Percentiles rank a stretch among this genome's conserved stretches.
phyloP scores from a whole-genome alignment of 164 flowering plant genomes.

The Vitis cinerea region DNA sequence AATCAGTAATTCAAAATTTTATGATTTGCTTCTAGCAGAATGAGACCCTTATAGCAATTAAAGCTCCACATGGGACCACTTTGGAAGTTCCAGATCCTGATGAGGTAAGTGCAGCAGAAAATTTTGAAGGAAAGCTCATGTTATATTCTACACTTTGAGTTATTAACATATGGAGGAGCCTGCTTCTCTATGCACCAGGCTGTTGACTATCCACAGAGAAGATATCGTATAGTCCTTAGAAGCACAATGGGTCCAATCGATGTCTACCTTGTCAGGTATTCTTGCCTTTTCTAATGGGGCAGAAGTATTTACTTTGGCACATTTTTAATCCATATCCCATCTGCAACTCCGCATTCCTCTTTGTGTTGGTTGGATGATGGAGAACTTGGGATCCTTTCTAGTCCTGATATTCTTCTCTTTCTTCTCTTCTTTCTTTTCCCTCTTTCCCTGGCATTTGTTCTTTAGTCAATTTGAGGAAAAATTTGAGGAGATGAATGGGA shows the following conservation, averaged over 20 bases:
- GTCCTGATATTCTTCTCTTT: neutral
- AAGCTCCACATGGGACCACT: conserved; percentile 98
- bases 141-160: neutral
- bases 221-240: conserved; percentile 77
- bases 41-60: conserved; percentile 87
- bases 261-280: conserved; percentile 87
- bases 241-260: conserved; percentile 88
- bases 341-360: neutral
- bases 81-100: conserved; percentile 97
- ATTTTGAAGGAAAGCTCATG: neutral
- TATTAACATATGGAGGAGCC: conserved; percentile 6
- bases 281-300: neutral
- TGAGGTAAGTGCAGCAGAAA: conserved; percentile 32
- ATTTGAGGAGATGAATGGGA: conserved; percentile 60
- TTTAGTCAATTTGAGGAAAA: conserved; percentile 82
- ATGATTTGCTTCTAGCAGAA: conserved; percentile 33
- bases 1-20: neutral
- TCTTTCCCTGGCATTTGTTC: neutral
- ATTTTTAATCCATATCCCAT: neutral
- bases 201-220: conserved; percentile 73
- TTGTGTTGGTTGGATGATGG: neutral
- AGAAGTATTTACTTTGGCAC: neutral
- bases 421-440: neutral
- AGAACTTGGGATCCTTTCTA: neutral
- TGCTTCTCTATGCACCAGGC: conserved; percentile 36